Evolutionary conservation across 768 basidiomycete species (phyloP), one percentile per base, ranked within the genome.

Genomic region (Mycena maculata): DNA sequence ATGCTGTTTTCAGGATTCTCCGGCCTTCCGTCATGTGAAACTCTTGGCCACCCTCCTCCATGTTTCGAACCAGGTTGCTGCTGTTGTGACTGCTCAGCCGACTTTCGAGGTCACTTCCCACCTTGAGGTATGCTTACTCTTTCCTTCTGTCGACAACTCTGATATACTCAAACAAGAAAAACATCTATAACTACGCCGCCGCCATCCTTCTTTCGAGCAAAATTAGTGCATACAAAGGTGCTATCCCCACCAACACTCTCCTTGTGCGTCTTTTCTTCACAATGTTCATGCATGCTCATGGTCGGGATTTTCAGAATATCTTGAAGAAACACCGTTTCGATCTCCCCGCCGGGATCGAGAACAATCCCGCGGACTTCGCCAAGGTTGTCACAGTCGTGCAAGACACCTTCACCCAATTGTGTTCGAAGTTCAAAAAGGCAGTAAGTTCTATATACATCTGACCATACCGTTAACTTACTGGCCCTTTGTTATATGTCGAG

Each of bases 291-390:
- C n/a, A 16, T 28, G 16, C 41, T 44, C 12, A 23, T 22, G 22
- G 8, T 45, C n/a, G n/a, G 22, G 6, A 7, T 33, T 6, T 59
- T 3, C 33, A 59, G 57, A 16, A 33, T 10, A 59, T 59, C 23
- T 5, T 48, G 15, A 59, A 50, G 56, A 65, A 53, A 8, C 36
- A 65, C n/a, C 45, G 63, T 8, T 65, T 65, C 36, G 56, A 59
- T 28, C 23, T 65, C 6, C 63, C 63, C 8, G 22, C 38, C n/a
- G 63, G 63, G 6, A 49, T 65, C 41, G 63, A 65, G 20, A 31
- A 65, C 56, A 49, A 50, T 13, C 27, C 47, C 13, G 63, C 55
- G 22, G 56, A 65, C 13, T 59, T 13, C 7, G 39, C 6, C 4
- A 65, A 53, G 30, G 9, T 65, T 30, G 18, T 44, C 16, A 31